phyloP scores from a whole-genome alignment of 495 filamentous ascomycete genomes.

The Rostrohypoxylon terebratum region DNA sequence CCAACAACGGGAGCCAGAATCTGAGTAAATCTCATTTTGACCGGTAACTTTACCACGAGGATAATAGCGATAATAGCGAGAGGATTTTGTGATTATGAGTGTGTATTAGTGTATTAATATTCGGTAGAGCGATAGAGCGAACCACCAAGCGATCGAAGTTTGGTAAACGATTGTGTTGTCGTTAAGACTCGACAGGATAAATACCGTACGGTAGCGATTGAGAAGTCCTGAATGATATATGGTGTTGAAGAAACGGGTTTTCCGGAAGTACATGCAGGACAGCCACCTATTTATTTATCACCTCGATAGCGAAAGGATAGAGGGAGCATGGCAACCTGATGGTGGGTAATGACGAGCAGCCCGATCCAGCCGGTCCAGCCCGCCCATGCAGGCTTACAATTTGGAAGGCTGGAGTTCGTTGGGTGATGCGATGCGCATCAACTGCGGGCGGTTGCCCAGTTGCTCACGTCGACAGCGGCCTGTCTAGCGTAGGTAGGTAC shows the following conservation, averaged over 20 bases:
- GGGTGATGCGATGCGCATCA: constrained; percentile 38
- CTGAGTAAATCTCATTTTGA: constrained; percentile 55
- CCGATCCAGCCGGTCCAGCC: constrained; percentile 44
- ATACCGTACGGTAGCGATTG: constrained; percentile 43
- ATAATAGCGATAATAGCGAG: constrained; percentile 37
- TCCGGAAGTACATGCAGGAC: constrained; percentile 30
- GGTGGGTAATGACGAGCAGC: constrained; percentile 42
- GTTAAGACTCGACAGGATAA: constrained; percentile 40
- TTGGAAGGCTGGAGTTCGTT: constrained; percentile 36
- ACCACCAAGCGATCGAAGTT: constrained; percentile 41
- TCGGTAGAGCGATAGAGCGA: constrained; percentile 5
- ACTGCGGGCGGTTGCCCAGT: constrained; percentile 35
- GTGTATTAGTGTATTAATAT: constrained; percentile 30
- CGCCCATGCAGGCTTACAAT: constrained; percentile 43
- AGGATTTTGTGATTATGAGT: constrained; percentile 17
- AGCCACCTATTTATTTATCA: constrained; percentile 46
- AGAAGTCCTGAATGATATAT: constrained; percentile 42
- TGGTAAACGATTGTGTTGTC: constrained; percentile 47
- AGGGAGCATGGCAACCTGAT: constrained; percentile 41
- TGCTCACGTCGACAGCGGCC: constrained; percentile 39
- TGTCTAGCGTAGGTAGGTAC: constrained; percentile 25
- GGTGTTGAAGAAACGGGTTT: constrained; percentile 28
- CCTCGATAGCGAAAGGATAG: constrained; percentile 10
- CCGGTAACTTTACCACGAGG: constrained; percentile 27
- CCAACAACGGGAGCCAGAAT: constrained; percentile 52